Evolutionary conservation across 345 rosid genomes (phyloP), one percentile per base, ranked within the genome.

Genomic region (Pistacia atlantica): DNA sequence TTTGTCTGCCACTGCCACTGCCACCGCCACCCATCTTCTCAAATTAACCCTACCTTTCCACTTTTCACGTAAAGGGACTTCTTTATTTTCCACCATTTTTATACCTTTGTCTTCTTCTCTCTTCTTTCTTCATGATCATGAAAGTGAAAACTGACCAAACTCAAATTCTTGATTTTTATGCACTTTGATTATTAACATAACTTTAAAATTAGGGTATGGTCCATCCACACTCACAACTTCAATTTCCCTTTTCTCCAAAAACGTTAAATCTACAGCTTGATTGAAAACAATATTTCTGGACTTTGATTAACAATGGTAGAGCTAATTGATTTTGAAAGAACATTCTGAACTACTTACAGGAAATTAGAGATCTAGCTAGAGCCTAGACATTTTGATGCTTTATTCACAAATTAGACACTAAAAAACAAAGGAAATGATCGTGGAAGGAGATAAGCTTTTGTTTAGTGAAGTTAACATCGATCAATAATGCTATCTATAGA

Each of bases 1-100:
- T 81, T 78, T 86, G 86, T 84, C 84, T 77, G 87, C 87, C 89
- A 31, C 33, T 31, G 33, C 33, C 33, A 31, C 84, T 77, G 87
- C 87, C 89, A 31, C 33, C 3, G 33, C 33, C 33, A 31, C 33
- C 33, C 33, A 84, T 83, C 60, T 31, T 74, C 46, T 77, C 74
- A 33, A 12, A 54, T 11, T 38, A 63, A 64, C 71, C 64, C 63
- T 77, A 46, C 75, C 75, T 62, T 64, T 69, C 28, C 33, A 54
- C n/a, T 49, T 60, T 57, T 69, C 68, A 69, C 22, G 25, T 63
- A 69, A 77, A 68, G 20, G 6, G 17, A 18, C 56, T 14, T 55
- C 59, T 49, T 28, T 14, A 51, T 12, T 33, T 28, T 28, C 61
- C 51, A 62, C 46, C 8, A 31, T 31, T 11, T 64, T 42, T 42